Base-by-base conservation (phyloP, 2,329 filamentous ascomycete species). In the Parastagonospora avenae region DNA sequence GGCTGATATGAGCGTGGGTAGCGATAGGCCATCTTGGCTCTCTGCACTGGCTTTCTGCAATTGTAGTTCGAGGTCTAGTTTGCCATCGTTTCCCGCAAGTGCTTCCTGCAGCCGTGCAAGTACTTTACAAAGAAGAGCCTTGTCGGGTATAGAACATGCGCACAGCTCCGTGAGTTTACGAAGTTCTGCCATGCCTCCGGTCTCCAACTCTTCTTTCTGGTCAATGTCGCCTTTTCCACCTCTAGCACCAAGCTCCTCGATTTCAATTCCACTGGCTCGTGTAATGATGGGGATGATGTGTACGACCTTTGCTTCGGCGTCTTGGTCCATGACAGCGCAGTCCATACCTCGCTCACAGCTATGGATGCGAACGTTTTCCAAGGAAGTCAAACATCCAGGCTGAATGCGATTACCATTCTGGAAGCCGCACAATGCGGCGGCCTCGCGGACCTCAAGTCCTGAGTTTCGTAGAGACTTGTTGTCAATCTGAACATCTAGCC, bases 251-350 rank as follows among this genome's bases (percentile, higher is more conserved):
- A 87, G 66, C 68, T 97, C 93, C 2, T 79, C 80, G 29, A 96
- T 76, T 16, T 91, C 84, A 11, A 74, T 72, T 7, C 88, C 89
- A 45, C 82, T 74, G 4, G 83, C 74, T 27, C 87, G 85, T 4
- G 86, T 85, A 12, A 96, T 82, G 36, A 97, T 86, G 0, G 92
- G 92, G 6, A 84, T 85, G 46, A 97, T 93, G 66, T 83, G 87
- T 6, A 97, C 87, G 0, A 89, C 82, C 0, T 82, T 78, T 8
- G 52, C 48, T 15, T 68, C 1, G 74, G 68, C 6, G 68, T 79
- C 59, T 76, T 78, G 68, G 32, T 75, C 75, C 43, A 86, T 59
- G 0, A 80, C 75, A 0, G 76, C 64, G 59, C 88, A 91, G 16
- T 81, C 79, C 52, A 82, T 84, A 0, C 86, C 89, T 55, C 85